phyloP scores from a whole-genome alignment of 2,329 filamentous ascomycete genomes.

The Chaetothyriales sp. region DNA sequence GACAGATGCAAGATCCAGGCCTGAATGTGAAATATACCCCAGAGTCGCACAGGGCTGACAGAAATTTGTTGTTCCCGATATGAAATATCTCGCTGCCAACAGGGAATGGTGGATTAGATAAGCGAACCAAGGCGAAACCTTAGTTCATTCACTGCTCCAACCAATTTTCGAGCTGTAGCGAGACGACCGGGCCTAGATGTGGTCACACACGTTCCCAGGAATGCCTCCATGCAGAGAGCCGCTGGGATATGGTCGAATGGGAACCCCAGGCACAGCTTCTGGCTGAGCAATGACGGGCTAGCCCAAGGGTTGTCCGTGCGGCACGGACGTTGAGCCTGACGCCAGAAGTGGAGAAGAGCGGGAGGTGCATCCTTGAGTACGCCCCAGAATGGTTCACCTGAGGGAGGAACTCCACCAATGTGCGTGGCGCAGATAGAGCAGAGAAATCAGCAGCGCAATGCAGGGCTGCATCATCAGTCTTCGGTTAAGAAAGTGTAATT shows the following conservation, averaged over 20 bases:
- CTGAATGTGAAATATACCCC: neutral
- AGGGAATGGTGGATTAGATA: neutral
- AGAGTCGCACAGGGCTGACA: neutral
- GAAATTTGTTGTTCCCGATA: neutral
- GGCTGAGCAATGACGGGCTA: neutral
- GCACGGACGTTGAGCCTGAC: neutral
- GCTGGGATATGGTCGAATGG: neutral
- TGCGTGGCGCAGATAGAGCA: neutral
- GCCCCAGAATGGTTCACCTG: neutral
- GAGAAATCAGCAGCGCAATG: neutral
- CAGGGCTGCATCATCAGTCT: neutral
- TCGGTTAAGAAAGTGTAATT: neutral
- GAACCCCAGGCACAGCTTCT: neutral
- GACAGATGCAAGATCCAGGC: neutral
- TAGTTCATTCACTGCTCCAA: neutral
- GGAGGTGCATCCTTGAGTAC: neutral
- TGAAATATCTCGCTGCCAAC: neutral
- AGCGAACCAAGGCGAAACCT: neutral
- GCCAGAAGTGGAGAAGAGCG: no score
- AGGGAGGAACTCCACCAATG: neutral
- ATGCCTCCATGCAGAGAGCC: neutral
- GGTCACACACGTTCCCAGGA: neutral
- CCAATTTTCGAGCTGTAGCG: neutral
- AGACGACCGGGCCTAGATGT: neutral
- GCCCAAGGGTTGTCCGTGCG: neutral